Percentiles rank a stretch among this genome's conserved stretches.
These are phyloP conservation scores for Parmelia sp. DNA, from an alignment of 495 filamentous ascomycete species.

Conservation along the genomic window DNA sequence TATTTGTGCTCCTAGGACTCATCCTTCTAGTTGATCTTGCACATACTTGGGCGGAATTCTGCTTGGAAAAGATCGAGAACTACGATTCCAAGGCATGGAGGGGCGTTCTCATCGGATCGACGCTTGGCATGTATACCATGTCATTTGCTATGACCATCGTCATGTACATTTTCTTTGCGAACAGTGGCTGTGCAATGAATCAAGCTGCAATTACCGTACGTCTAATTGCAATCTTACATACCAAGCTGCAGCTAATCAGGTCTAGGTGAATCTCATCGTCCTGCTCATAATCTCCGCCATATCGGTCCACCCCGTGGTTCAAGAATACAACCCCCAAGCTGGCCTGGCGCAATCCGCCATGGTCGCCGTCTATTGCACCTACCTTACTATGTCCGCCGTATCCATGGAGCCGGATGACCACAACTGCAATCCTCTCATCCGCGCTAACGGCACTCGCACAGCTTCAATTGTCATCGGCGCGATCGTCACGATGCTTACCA, in stretches of 20 bases:
- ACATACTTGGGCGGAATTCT: constrained; percentile 97
- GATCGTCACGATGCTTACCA: constrained; percentile 91
- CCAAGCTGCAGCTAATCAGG: neutral
- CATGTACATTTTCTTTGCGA: constrained; percentile 96
- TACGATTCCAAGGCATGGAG: constrained; percentile 81
- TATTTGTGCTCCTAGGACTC: constrained; percentile 88
- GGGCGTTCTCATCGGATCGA: constrained; percentile 80
- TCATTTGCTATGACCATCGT: constrained; percentile 89
- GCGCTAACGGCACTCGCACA: constrained; percentile 82
- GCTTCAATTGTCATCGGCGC: constrained; percentile 86
- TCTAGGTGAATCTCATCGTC: constrained; percentile 65
- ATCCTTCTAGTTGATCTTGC: constrained; percentile 92
- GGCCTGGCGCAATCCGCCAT: constrained; percentile 95
- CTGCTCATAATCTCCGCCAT: constrained; percentile 74
- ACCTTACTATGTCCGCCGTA: constrained; percentile 95
- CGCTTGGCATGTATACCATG: constrained; percentile 85
- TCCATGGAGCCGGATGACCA: constrained; percentile 97
- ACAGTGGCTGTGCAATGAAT: constrained; percentile 83
- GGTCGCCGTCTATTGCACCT: constrained; percentile 97
- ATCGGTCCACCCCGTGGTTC: constrained; percentile 83
- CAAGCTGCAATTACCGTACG: constrained; percentile 60
- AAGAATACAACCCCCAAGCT: constrained; percentile 87
- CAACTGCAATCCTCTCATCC: constrained; percentile 86
- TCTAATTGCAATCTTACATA: neutral
- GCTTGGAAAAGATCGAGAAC: constrained; percentile 86